Percentiles rank a stretch among this genome's conserved stretches.
phyloP scores from a whole-genome alignment of 345 rosid genomes.

The Diplotaxis tenuifolia region DNA sequence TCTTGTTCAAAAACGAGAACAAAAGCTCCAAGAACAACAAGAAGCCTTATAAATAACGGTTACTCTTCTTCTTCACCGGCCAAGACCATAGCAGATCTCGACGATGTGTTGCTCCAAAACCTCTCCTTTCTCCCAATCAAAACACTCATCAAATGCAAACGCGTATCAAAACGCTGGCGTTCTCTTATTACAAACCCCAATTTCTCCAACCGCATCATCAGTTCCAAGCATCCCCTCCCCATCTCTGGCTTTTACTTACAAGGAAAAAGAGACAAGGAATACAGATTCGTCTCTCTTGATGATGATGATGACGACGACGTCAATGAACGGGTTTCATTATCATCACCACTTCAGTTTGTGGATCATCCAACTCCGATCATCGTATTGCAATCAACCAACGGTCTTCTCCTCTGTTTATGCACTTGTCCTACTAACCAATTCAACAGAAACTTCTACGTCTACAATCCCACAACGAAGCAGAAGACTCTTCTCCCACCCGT shows the following conservation, averaged over 20 bases:
- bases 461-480: constrained; percentile 50
- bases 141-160: constrained; percentile 24
- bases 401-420: constrained; percentile 46
- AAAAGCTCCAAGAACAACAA: too few species aligned
- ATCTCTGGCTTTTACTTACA: constrained; percentile 25
- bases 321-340: background rate
- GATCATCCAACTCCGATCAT: constrained; percentile 32
- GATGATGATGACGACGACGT: background rate
- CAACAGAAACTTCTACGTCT: constrained; percentile 32
- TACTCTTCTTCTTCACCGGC: constrained; percentile 23
- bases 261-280: background rate
- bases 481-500: constrained; percentile 40
- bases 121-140: constrained; percentile 28
- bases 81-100: constrained; percentile 16
- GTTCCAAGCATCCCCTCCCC: constrained; percentile 1
- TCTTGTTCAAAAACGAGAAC: too few species aligned
- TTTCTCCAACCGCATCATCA: constrained; percentile 8
- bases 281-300: constrained; percentile 23
- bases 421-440: constrained; percentile 24
- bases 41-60: background rate
- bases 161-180: constrained; percentile 41
- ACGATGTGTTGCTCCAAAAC: constrained; percentile 32
- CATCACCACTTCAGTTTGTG: constrained; percentile 24
- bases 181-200: constrained; percentile 37
- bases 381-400: constrained; percentile 50